Evolutionary conservation across 192 early-diverging fungal species (phyloP).

Genomic region (Rhizophagus sp.): DNA sequence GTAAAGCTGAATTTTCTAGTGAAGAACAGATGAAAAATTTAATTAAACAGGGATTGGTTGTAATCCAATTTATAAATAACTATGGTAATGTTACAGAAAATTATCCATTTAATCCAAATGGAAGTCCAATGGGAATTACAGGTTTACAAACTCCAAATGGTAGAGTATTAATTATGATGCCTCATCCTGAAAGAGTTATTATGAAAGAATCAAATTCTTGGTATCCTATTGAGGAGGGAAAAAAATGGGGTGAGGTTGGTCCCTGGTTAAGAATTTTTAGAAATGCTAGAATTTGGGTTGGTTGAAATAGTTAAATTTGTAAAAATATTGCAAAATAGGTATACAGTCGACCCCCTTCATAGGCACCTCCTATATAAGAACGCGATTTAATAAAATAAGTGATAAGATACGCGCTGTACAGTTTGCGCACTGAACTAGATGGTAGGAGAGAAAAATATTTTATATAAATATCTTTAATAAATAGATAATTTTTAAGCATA

Average conservation of each 20-base stretch:
- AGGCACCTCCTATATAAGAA: too few species aligned
- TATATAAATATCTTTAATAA: too few species aligned
- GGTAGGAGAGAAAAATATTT: too few species aligned
- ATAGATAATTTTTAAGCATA: too few species aligned
- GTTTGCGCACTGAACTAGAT: too few species aligned
- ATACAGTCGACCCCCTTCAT: too few species aligned
- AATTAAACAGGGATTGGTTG: conserved; percentile 55
- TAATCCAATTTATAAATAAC: conserved; percentile 85
- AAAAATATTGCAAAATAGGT: too few species aligned
- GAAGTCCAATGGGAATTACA: conserved; percentile 83
- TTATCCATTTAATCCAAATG: conserved; percentile 99
- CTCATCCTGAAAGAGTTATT: conserved; percentile 95
- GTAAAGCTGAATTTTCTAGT: conserved; percentile 76
- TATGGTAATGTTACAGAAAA: conserved; percentile 69
- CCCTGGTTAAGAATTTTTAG: conserved; percentile 94
- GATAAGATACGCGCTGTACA: too few species aligned
- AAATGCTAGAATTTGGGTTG: conserved; percentile 91
- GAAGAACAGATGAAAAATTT: conserved; percentile 47
- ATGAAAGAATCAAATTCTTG: conserved; percentile 88
- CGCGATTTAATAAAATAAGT: too few species aligned
- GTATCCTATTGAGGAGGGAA: conserved; percentile 55
- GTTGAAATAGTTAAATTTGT: neutral
- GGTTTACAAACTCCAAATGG: conserved; percentile 84
- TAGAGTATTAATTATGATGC: conserved; percentile 94
- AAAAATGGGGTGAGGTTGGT: conserved; percentile 67